Evolutionary conservation across 768 basidiomycete genomes (phyloP), one percentile per base, ranked within the genome.

Genomic region (Serendipita indica): DNA sequence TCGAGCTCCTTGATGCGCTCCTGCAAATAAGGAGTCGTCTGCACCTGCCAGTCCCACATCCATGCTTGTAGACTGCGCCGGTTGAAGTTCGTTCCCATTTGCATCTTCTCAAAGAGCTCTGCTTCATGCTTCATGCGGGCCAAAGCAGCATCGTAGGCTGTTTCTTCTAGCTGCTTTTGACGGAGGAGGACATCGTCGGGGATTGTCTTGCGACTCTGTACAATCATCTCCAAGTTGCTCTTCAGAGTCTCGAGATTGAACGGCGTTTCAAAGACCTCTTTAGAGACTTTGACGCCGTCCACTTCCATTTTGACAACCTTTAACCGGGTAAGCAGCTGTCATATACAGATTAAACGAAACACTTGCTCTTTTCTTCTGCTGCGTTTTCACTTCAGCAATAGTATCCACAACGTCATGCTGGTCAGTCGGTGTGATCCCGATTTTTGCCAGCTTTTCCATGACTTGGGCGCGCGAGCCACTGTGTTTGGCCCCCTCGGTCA

Each of bases 21-120:
- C 57, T 74, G 72, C 3, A 86, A 68, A 3, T 79, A 73, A 3
- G 49, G 67, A 28, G 73, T 69, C n/a, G 92, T 74, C 62, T 76
- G 75, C 16, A 69, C 64, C 64, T 90, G 84, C 90, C 90, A 94
- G 4, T 79, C 72, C 84, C 85, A 89, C 86, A 94, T 89, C 85
- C 84, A 86, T 37, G 71, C 68, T 63, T 82, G 81, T 25, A 93
- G 71, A 62, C 80, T 76, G 14, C 72, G 71, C 28, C 72, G 69
- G 41, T 72, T 73, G 57, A 81, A 70, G 33, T 59, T 43, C 6
- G 71, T 70, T 18, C 64, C 61, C 2, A 57, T 30, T 33, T 61
- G 33, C 16, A 84, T 72, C 28, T 76, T 72, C 3, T 78, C 74
- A 57, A 89, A 76, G 1, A 75, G 54, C 59, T 82, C 75, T 6